Base-by-base conservation (phyloP, 352 stramenopile species). In the Elongisporangium undulatum region DNA sequence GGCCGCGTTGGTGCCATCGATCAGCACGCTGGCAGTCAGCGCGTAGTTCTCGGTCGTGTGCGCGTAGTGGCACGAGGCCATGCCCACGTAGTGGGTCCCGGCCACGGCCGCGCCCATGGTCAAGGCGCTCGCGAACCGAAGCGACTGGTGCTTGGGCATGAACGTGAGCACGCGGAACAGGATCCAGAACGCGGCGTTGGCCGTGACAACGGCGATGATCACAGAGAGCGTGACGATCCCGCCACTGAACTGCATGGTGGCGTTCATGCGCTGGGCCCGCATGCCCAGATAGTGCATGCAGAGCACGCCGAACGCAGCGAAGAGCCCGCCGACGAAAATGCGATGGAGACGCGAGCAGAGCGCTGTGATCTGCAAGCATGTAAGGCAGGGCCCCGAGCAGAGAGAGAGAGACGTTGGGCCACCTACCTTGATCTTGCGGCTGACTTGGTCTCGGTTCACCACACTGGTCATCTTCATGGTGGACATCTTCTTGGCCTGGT, bases 211-310 rank as follows among this genome's bases (percentile, higher is more conserved):
- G 3, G 77, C 77, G 41, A 90, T 82, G 39, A 80, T 21, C 6
- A 65, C 79, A 15, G 77, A 90, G 6, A 77, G 51, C 6, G 66
- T 59, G 22, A 85, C 71, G 57, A 85, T 64, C 0, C 70, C 71
- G 0, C 21, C 49, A 58, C 77, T 63, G 15, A 85, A 70, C 2
- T 59, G 24, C 71, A 85, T 75, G 13, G 50, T 67, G 0, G 69
- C 56, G 48, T 80, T 74, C 21, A 67, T 68, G 9, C 76, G 79
- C 58, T 88, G 75, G 1, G 74, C 79, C 45, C 81, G 56, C 79
- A 90, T 90, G 10, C 77, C 79, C 2, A 87, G 34, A 64, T 85
- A 90, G 59, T 88, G 79, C 79, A 90, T 90, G 0, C 76, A 74
- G 0, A 89, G 68, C 17, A 89, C 77, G 1, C 79, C 79, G 5